A percentile compares a stretch with the other conserved stretches of the same genome.
Evolutionary conservation across 352 stramenopile species (phyloP).

Genomic region (Thalassiosira hispida): DNA sequence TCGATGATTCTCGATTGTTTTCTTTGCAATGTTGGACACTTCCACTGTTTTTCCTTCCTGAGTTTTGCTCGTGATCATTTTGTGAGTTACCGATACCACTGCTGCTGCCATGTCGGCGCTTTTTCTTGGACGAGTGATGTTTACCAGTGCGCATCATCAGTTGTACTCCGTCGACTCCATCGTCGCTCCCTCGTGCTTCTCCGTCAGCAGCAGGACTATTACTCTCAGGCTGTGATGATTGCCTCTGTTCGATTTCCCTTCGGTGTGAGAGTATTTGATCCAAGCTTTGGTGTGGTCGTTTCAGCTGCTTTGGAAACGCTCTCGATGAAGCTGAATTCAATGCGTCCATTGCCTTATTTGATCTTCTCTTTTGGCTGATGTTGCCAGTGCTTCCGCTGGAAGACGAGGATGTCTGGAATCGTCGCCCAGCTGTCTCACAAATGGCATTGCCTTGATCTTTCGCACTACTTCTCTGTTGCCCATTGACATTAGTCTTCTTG

Average conservation of each 20-base stretch:
- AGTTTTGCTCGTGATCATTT: no score
- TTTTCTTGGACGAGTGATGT: not conserved
- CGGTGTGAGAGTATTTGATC: not conserved
- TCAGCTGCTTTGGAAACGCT: not conserved
- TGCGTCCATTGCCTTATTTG: slow-evolving; percentile 8
- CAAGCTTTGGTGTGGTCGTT: not conserved
- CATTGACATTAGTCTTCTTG: no score
- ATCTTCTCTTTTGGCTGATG: no score
- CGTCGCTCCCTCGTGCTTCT: not conserved
- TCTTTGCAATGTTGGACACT: no score
- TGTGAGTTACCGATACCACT: not conserved
- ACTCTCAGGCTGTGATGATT: not conserved
- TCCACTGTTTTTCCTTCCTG: no score
- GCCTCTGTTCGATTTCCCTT: no score
- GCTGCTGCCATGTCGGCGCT: not conserved
- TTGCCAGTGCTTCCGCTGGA: no score
- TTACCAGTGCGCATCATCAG: slow-evolving; percentile 5
- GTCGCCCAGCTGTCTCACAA: no score
- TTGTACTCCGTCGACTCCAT: not conserved
- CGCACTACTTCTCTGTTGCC: no score
- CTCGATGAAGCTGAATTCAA: slow-evolving; percentile 2
- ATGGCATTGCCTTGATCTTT: no score
- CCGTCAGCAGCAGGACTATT: not conserved
- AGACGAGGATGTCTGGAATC: no score
- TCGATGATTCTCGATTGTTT: no score